Evolutionary conservation across 2,329 filamentous ascomycete species (phyloP).

Genomic region (Aspergillus carbonarius): DNA sequence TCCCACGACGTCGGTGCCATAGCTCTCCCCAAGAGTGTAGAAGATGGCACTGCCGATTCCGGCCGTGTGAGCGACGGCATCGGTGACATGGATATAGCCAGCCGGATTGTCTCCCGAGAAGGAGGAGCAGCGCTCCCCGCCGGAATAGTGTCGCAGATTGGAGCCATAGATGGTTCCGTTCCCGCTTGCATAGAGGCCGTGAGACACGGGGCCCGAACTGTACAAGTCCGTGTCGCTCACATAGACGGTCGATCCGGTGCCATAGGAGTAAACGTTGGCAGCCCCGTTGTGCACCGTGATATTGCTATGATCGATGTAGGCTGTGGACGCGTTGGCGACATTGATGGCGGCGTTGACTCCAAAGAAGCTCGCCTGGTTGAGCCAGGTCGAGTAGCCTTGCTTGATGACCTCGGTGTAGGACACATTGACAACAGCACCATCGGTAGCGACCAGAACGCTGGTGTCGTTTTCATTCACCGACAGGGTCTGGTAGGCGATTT

Average conservation of each 20-base stretch:
- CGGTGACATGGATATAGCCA: constrained; percentile 29
- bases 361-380: constrained; percentile 31
- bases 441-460: constrained; percentile 16
- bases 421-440: constrained; percentile 16
- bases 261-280: constrained; percentile 34
- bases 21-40: constrained; percentile 31
- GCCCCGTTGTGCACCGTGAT: constrained; percentile 37
- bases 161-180: constrained; percentile 29
- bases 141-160: constrained; percentile 30
- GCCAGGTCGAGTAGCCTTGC: constrained; percentile 29
- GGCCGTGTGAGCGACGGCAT: constrained; percentile 29
- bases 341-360: constrained; percentile 34
- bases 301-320: constrained; percentile 27
- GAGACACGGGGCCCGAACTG: constrained; percentile 32
- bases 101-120: constrained; percentile 34
- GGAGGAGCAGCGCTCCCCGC: constrained; percentile 31
- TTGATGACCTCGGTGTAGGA: constrained; percentile 30
- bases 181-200: constrained; percentile 34
- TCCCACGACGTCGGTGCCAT: constrained; percentile 28
- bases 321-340: constrained; percentile 30
- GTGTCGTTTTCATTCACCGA: constrained; percentile 19
- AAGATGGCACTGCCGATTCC: constrained; percentile 35
- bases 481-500: constrained; percentile 12
- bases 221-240: constrained; percentile 31
- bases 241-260: constrained; percentile 27